Evolutionary conservation across 495 filamentous ascomycete genomes (phyloP), one percentile per base, ranked within the genome.

Genomic region (Penicillium subrubescens): DNA sequence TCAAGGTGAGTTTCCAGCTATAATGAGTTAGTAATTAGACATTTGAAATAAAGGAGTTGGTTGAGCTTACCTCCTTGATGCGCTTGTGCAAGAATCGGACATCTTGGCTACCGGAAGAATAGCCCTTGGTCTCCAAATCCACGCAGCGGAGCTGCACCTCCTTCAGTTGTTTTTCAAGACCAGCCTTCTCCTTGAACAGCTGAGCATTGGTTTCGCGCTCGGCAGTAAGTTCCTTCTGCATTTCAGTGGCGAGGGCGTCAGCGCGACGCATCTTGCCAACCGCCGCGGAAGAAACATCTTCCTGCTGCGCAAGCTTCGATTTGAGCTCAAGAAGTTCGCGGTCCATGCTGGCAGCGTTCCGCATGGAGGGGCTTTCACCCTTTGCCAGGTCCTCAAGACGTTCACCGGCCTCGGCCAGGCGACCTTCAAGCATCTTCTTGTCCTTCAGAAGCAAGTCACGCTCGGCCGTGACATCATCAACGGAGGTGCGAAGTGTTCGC

Each of bases 261-360:
- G 96, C 93, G 14, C 94, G 89, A n/a, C 95, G 86, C 95, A 99
- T 99, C 82, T 98, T 98, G 71, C 93, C 94, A 51, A 98, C 90
- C 0, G 95, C 95, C 2, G 95, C 95, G 4, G 90, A 84, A 21
- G 93, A 93, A 31, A 98, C 89, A 73, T 99, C 95, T 76, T 97
- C 92, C 72, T 97, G 92, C 66, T 97, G 93, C 10, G 94, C 95
- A 41, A 98, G 86, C 58, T 85, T 87, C 8, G 92, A 88, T 79
- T 96, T 97, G 63, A 99, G 87, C 67, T 97, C 91, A 3, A 99
- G 85, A 10, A 98, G 83, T 68, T 97, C 93, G 55, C 89, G 89
- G 73, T 98, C 94, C 73, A 92, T 92, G 66, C 86, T 89, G 19
- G 95, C 95, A 23, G 95, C 95, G 71, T 97, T 93, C 35, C 94